These are phyloP conservation scores for Oxyria digyna DNA, from an alignment of 148 eudicot genomes.

Conservation along the genomic window DNA sequence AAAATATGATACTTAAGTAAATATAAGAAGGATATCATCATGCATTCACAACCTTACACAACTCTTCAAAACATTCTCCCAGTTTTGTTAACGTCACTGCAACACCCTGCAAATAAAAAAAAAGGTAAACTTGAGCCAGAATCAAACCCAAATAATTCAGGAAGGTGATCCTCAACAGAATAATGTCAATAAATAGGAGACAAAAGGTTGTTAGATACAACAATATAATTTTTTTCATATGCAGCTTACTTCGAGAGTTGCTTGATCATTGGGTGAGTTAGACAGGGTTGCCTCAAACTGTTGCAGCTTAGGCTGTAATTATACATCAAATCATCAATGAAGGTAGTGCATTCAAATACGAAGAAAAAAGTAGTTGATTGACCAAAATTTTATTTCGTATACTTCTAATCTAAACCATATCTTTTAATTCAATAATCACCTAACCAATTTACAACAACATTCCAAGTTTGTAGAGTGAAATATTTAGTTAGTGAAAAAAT, in stretches of 20 bases:
- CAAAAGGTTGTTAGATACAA: not conserved
- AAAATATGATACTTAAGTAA: not conserved
- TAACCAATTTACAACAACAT: too few relatives aligned
- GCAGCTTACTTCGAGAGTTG: conserved; percentile 69
- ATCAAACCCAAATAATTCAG: not conserved
- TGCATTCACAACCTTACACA: conserved; percentile 46
- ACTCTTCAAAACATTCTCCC: conserved; percentile 71
- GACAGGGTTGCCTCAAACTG: conserved; percentile 54
- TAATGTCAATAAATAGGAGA: not conserved
- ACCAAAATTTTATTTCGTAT: too few relatives aligned
- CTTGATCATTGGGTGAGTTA: conserved; percentile 60
- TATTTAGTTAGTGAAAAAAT: too few relatives aligned
- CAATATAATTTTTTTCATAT: not conserved
- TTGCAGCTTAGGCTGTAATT: conserved; percentile 55
- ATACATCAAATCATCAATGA: conserved; percentile 14
- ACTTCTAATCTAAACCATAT: too few relatives aligned
- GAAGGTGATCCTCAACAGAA: not conserved
- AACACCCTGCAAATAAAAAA: conserved; percentile 48
- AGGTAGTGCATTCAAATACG: conserved; percentile 17
- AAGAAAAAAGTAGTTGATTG: too few relatives aligned
- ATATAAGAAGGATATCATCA: not conserved
- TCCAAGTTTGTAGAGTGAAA: too few relatives aligned
- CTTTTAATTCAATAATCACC: too few relatives aligned
- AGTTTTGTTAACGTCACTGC: conserved; percentile 74
- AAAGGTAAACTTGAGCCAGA: not conserved